Conservation (phyloP, 805 yeast species). For the Kluyveromyces dobzhanskii region DNA sequence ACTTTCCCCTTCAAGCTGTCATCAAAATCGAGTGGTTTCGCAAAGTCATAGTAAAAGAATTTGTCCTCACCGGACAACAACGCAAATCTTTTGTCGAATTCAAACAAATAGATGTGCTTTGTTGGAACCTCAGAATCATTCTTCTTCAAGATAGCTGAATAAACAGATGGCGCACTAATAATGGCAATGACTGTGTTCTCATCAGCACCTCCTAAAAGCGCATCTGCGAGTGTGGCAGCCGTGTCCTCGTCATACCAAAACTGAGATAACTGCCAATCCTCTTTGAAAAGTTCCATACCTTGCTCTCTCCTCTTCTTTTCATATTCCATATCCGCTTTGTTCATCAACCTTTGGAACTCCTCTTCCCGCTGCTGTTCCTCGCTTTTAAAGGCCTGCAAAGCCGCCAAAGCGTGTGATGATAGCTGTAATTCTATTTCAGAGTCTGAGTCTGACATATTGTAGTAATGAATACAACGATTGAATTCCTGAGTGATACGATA, state of each 20-base stretch:
- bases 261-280: slow-evolving; percentile 92
- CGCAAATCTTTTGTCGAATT: slow-evolving; percentile 70
- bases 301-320: slow-evolving; percentile 27
- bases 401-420: slow-evolving; percentile 44
- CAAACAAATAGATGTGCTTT: slow-evolving; percentile 62
- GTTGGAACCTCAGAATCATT: slow-evolving; percentile 51
- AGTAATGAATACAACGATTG: too few relatives aligned
- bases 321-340: slow-evolving; percentile 45
- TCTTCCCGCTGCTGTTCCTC: slow-evolving; percentile 54
- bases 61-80: slow-evolving; percentile 59
- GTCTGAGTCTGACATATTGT: slow-evolving; percentile 18
- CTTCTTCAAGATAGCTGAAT: slow-evolving; percentile 63
- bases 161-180: slow-evolving; percentile 87
- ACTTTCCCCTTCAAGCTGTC: slow-evolving; percentile 49
- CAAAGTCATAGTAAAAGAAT: slow-evolving; percentile 70
- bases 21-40: slow-evolving; percentile 56
- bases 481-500: too few relatives aligned
- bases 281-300: slow-evolving; percentile 70
- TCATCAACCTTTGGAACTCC: slow-evolving; percentile 45
- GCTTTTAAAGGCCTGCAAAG: slow-evolving; percentile 51
- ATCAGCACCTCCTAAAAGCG: slow-evolving; percentile 69
- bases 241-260: slow-evolving; percentile 82
- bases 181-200: slow-evolving; percentile 62
- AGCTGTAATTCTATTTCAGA: slow-evolving; percentile 20
- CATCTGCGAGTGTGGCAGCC: slow-evolving; percentile 58